Percentiles rank a stretch among this genome's conserved stretches.
Evolutionary conservation across 1,139 yeast species (phyloP).

Genomic region (Protomyces macrosporus): DNA sequence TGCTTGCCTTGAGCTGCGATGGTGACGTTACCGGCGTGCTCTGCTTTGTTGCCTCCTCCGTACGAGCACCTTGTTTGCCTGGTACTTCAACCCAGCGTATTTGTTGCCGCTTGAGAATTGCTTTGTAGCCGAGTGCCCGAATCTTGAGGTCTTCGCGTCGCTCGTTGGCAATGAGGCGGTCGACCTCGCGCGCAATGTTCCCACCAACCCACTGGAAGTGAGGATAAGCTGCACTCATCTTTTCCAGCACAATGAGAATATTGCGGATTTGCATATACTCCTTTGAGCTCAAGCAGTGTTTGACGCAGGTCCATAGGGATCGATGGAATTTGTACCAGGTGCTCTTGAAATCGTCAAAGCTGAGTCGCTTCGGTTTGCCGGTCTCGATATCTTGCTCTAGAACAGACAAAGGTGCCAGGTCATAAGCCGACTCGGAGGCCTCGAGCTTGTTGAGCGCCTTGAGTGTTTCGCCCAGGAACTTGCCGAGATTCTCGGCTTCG

Average conservation of each 20-base stretch:
- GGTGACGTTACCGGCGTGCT: not conserved
- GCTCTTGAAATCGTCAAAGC: conserved; percentile 38
- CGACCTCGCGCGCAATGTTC: conserved; percentile 47
- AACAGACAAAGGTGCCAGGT: conserved; percentile 32
- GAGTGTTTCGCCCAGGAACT: conserved; percentile 60
- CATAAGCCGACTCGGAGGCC: conserved; percentile 35
- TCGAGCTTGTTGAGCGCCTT: conserved; percentile 47
- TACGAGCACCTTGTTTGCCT: not conserved
- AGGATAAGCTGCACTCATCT: conserved; percentile 62
- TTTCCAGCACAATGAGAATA: conserved; percentile 70
- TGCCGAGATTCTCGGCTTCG: conserved; percentile 79
- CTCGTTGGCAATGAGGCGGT: conserved; percentile 51
- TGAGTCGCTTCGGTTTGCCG: not conserved
- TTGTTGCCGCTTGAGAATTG: conserved; percentile 24
- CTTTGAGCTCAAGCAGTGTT: conserved; percentile 48
- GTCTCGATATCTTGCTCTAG: conserved; percentile 11
- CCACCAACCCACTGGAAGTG: conserved; percentile 64
- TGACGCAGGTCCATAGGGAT: conserved; percentile 46
- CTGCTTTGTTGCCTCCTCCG: not conserved
- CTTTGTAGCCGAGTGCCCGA: conserved; percentile 28
- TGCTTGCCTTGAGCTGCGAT: not conserved
- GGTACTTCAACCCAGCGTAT: conserved; percentile 8
- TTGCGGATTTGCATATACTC: conserved; percentile 81
- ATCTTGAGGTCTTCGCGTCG: conserved; percentile 73
- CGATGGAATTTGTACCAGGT: conserved; percentile 53